phyloP scores from a whole-genome alignment of 495 filamentous ascomycete genomes.

The Hypoxylon crocopeplum region DNA sequence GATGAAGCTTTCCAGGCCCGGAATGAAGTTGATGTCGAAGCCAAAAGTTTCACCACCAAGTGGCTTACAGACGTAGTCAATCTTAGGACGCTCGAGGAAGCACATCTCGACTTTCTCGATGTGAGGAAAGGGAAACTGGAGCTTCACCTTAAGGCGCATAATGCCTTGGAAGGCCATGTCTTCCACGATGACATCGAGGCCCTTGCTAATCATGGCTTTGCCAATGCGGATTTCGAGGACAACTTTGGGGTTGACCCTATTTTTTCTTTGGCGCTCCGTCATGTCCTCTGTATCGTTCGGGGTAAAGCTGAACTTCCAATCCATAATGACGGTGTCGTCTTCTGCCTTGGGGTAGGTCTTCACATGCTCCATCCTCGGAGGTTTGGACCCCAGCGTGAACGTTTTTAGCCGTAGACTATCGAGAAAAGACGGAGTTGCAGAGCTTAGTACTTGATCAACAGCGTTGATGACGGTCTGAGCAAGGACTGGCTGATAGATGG shows the following conservation, averaged over 20 bases:
- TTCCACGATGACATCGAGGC: slow-evolving; percentile 95
- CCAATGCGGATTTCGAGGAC: slow-evolving; percentile 92
- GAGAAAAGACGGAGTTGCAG: slow-evolving; percentile 86
- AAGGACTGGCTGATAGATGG: slow-evolving; percentile 93
- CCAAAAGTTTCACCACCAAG: slow-evolving; percentile 93
- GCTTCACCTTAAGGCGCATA: slow-evolving; percentile 97
- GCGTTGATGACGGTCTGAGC: slow-evolving; percentile 89
- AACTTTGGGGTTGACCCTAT: slow-evolving; percentile 96
- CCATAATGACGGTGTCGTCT: slow-evolving; percentile 95
- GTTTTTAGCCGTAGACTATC: slow-evolving; percentile 91
- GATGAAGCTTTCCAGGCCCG: slow-evolving; percentile 90
- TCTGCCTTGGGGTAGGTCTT: slow-evolving; percentile 97
- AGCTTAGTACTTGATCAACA: slow-evolving; percentile 94
- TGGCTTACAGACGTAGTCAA: slow-evolving; percentile 98
- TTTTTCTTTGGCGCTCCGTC: slow-evolving; percentile 86
- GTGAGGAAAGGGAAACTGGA: slow-evolving; percentile 94
- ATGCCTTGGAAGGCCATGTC: slow-evolving; percentile 93
- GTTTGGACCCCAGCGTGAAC: slow-evolving; percentile 93
- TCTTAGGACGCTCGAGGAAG: slow-evolving; percentile 74
- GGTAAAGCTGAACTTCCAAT: slow-evolving; percentile 99
- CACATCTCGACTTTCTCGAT: slow-evolving; percentile 91
- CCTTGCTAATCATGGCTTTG: slow-evolving; percentile 94
- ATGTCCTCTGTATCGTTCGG: slow-evolving; percentile 93
- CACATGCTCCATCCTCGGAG: slow-evolving; percentile 93
- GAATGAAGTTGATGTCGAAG: slow-evolving; percentile 99